Conservation (phyloP, 345 rosid species). For the Euphorbia pulcherrima region DNA sequence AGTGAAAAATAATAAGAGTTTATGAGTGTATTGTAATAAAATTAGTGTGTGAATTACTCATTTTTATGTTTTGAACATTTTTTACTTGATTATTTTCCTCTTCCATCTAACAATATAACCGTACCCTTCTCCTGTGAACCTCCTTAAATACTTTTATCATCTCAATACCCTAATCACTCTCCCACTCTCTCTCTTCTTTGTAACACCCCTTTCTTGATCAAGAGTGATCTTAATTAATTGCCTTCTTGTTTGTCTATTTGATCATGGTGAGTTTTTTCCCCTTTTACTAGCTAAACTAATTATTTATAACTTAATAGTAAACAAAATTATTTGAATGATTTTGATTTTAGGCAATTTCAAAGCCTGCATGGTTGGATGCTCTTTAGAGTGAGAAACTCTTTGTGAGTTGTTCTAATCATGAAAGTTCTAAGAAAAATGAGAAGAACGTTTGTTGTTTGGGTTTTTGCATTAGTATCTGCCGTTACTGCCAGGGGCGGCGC, state of each 20-base stretch:
- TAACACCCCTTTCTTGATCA: too few species aligned
- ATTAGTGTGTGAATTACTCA: too few species aligned
- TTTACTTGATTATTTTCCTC: too few species aligned
- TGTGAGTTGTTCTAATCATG: conserved; percentile 67
- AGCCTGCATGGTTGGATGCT: conserved; percentile 94
- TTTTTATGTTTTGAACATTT: too few species aligned
- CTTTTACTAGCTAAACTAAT: too few species aligned
- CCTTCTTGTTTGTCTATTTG: conserved; percentile 20
- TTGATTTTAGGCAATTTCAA: conserved; percentile 56
- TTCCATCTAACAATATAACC: too few species aligned
- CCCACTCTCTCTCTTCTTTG: conserved; percentile 21
- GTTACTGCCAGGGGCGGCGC: too few species aligned
- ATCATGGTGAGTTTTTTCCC: conserved; percentile 53
- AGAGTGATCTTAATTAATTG: not conserved
- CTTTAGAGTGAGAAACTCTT: conserved; percentile 80
- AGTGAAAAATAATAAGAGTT: too few species aligned
- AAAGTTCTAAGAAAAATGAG: conserved; percentile 81
- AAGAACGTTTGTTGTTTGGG: conserved; percentile 87
- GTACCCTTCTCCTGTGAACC: conserved; percentile 48
- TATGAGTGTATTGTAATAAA: too few species aligned
- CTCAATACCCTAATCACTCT: conserved; percentile 32
- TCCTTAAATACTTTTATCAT: conserved; percentile 55
- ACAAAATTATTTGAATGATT: too few species aligned
- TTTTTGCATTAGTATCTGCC: conserved; percentile 87
- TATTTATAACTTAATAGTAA: too few species aligned